Evolutionary conservation across 1,139 yeast species (phyloP), one percentile per base, ranked within the genome.

Genomic region (Blastobotrys serpentis): DNA sequence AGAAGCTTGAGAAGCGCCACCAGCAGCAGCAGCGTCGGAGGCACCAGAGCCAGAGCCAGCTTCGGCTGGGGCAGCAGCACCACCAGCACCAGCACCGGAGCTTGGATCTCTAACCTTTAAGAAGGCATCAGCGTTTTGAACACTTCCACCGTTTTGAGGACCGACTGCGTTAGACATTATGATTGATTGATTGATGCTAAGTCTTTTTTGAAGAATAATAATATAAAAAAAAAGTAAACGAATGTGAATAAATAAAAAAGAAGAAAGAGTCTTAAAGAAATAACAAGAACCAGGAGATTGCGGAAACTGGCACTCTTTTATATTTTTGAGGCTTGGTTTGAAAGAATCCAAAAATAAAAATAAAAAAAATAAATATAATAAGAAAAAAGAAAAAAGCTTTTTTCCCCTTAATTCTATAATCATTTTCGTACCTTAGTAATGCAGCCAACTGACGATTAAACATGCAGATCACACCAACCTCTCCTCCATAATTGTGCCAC

Each of bases 1-100:
- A 16, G 38, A 33, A 13, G 38, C 38, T 17, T 33, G 13, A 7
- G 38, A 13, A 11, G 34, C n/a, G n/a, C 34, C 34, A 10, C 26
- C 26, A 23, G 26, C 26, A 23, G 26, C 26, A 23, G 58, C 39
- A 14, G 54, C 38, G 13, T 6, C 13, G n/a, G 13, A 6, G 32
- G 32, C 32, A 14, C 57, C 29, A 11, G 54, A 23, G 37, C 54
- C 32, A 23, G 52, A 38, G 40, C 49, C 39, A 13, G 44, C 46
- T 22, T 47, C 34, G 42, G 40, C 23, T 8, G 33, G 25, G 13
- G 19, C 33, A 21, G 34, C 16, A 14, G 23, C 26, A 39, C 32
- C 32, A 11, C 32, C 32, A 7, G 7, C 13, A 14, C 4, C 32
- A 29, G 32, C 32, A 29, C 13, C 32, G 32, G 14, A 11, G n/a